Evolutionary conservation across 495 filamentous ascomycete species (phyloP).

Genomic region (Podospora comata): DNA sequence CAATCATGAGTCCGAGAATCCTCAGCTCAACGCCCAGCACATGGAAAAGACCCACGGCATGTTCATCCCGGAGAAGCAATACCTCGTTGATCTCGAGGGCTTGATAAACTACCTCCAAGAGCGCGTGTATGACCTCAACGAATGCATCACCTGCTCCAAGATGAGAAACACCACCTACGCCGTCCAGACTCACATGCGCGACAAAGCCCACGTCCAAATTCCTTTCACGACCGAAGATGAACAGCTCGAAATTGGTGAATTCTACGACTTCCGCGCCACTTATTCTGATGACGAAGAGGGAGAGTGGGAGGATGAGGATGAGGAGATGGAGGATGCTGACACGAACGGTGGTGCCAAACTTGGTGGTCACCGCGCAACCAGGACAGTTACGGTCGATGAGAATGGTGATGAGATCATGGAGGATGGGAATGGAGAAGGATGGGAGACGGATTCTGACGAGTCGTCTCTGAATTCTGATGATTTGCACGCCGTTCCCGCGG

Average conservation of each 20-base stretch:
- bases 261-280: conserved; percentile 93
- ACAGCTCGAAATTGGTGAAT: conserved; percentile 93
- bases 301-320: conserved; percentile 67
- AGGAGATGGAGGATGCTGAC: conserved; percentile 50
- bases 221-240: conserved; percentile 86
- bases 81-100: conserved; percentile 75
- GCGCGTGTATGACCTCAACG: conserved; percentile 69
- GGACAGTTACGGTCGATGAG: conserved; percentile 38
- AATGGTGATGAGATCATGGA: conserved; percentile 42
- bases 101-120: conserved; percentile 74
- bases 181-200: conserved; percentile 91
- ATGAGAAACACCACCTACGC: conserved; percentile 67
- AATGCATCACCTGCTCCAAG: conserved; percentile 74
- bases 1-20: conserved; percentile 68
- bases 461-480: conserved; percentile 79
- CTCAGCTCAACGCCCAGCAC: conserved; percentile 72
- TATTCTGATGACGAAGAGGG: conserved; percentile 70
- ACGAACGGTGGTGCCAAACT: conserved; percentile 59
- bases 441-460: conserved; percentile 88
- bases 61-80: conserved; percentile 88
- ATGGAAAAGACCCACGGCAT: conserved; percentile 93
- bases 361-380: conserved; percentile 47
- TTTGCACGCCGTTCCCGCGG: conserved; percentile 66
- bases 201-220: conserved; percentile 95
- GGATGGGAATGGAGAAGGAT: conserved; percentile 39